A percentile compares a stretch with the other conserved stretches of the same genome.
These are phyloP conservation scores for Agarophyton chilense DNA, from an alignment of 23 red algal genomes.

Conservation along the genomic window DNA sequence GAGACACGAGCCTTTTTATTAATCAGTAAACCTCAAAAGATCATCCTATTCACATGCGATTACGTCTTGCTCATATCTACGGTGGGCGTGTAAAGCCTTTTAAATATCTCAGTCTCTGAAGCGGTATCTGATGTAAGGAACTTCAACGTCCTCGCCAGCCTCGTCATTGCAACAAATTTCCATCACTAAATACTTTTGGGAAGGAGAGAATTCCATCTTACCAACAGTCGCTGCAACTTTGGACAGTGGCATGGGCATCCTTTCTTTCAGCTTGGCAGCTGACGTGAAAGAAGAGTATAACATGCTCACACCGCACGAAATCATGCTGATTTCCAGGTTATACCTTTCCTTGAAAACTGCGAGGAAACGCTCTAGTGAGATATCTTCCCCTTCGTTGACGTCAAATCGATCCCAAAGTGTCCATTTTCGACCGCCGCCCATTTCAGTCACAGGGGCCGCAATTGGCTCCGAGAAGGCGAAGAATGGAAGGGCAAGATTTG, in stretches of 20 bases:
- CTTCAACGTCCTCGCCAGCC: slow-evolving; percentile 95
- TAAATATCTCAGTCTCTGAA: slow-evolving; percentile 87
- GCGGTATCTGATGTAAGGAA: slow-evolving; percentile 91
- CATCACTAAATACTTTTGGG: slow-evolving; percentile 89
- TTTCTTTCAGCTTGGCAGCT: slow-evolving; percentile 81
- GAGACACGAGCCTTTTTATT: not conserved
- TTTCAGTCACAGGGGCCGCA: slow-evolving; percentile 76
- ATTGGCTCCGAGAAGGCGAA: slow-evolving; percentile 96
- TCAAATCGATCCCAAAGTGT: slow-evolving; percentile 99
- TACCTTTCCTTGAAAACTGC: slow-evolving; percentile 85
- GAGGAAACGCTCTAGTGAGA: slow-evolving; percentile 91
- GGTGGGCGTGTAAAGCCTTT: too few relatives aligned
- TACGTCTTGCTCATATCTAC: not conserved
- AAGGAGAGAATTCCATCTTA: slow-evolving; percentile 84
- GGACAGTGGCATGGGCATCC: slow-evolving; percentile 80
- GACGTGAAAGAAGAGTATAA: slow-evolving; percentile 92
- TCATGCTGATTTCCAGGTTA: slow-evolving; percentile 90
- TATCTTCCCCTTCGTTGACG: slow-evolving; percentile 81
- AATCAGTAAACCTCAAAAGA: not conserved
- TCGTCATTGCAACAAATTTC: slow-evolving; percentile 93
- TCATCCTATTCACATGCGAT: slow-evolving; percentile 4
- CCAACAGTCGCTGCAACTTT: slow-evolving; percentile 82
- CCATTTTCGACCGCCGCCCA: slow-evolving; percentile 83
- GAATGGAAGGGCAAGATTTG: slow-evolving; percentile 96
- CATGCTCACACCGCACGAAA: slow-evolving; percentile 91